Evolutionary conservation across 345 rosid genomes (phyloP).

Genomic region (Populus davidiana): DNA sequence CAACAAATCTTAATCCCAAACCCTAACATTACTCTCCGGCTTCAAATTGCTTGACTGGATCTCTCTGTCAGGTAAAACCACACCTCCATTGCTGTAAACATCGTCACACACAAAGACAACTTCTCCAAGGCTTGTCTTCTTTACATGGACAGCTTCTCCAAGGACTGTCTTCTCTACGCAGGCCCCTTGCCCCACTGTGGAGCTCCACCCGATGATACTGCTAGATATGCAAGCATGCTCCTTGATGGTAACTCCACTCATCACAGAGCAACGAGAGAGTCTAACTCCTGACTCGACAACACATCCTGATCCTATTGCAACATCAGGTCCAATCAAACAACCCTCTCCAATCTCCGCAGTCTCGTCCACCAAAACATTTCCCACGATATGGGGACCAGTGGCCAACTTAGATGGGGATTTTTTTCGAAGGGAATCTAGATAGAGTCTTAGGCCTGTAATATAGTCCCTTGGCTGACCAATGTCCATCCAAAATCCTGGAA

Average conservation of each 20-base stretch:
- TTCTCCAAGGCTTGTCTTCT: conserved; percentile 95
- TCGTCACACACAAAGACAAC: conserved; percentile 89
- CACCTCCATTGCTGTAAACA: conserved; percentile 90
- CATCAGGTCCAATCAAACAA: conserved; percentile 92
- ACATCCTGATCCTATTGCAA: conserved; percentile 89
- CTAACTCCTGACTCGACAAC: conserved; percentile 84
- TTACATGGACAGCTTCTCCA: conserved; percentile 92
- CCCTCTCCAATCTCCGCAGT: conserved; percentile 83
- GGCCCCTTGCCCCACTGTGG: conserved; percentile 86
- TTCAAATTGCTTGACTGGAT: conserved; percentile 86
- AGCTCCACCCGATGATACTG: conserved; percentile 94
- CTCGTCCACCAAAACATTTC: conserved; percentile 78
- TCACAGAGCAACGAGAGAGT: conserved; percentile 79
- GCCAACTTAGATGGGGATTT: conserved; percentile 55
- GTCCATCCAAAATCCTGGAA: conserved; percentile 99
- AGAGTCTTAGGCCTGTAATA: conserved; percentile 79
- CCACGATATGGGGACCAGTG: conserved; percentile 56
- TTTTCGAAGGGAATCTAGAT: conserved; percentile 77
- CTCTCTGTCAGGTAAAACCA: conserved; percentile 87
- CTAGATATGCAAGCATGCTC: conserved; percentile 85
- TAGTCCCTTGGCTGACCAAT: conserved; percentile 93
- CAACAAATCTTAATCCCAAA: not conserved
- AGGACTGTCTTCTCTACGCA: conserved; percentile 90
- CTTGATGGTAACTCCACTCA: conserved; percentile 91
- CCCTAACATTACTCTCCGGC: conserved; percentile 90